Conservation (phyloP, 495 filamentous ascomycete genomes). For the Aspergillus nanangensis region DNA sequence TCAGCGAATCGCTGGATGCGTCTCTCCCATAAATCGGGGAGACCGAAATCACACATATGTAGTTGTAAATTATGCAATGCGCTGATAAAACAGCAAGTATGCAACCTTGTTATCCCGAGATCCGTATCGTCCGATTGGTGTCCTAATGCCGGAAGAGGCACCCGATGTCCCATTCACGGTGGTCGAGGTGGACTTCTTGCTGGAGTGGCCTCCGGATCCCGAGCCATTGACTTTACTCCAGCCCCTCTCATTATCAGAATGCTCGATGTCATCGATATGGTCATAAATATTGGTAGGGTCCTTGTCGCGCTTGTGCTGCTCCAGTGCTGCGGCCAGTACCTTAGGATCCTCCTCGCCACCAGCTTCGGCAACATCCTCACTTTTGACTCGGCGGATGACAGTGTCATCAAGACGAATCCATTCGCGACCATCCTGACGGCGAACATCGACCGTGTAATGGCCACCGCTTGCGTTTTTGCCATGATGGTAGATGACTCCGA, state of each 20-base stretch:
- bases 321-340: constrained; percentile 58
- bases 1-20: no score
- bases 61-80: constrained; percentile 45
- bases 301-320: constrained; percentile 58
- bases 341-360: constrained; percentile 76
- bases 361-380: constrained; percentile 87
- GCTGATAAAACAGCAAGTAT: constrained; percentile 93
- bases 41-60: no score
- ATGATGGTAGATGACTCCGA: constrained; percentile 94
- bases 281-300: constrained; percentile 64
- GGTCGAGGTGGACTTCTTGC: constrained; percentile 63
- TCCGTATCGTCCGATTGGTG: constrained; percentile 59
- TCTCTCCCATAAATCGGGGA: no score
- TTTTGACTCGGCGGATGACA: constrained; percentile 75
- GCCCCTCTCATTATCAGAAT: constrained; percentile 55
- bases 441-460: constrained; percentile 95
- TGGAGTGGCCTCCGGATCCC: constrained; percentile 37
- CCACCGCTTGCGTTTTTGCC: constrained; percentile 92
- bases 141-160: constrained; percentile 52
- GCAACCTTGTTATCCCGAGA: constrained; percentile 93
- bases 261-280: constrained; percentile 59
- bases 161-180: constrained; percentile 57
- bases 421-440: constrained; percentile 86
- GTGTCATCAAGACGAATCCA: constrained; percentile 98
- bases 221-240: constrained; percentile 82